Evolutionary conservation across 768 basidiomycete genomes (phyloP).

Genomic region (Rhizopogon roseolus): DNA sequence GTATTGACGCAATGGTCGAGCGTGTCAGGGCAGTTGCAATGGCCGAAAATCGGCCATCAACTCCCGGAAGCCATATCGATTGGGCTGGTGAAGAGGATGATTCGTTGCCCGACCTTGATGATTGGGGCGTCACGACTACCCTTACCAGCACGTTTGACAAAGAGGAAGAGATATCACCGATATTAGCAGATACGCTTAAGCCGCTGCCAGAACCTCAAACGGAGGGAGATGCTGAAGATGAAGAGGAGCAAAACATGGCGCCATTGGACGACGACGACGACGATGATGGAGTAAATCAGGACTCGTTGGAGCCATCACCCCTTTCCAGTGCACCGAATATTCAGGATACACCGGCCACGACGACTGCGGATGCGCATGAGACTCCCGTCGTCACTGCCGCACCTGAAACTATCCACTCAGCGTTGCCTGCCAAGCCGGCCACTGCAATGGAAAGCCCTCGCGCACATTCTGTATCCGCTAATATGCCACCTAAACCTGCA

Average conservation of each 20-base stretch:
- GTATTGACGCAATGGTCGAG: constrained; percentile 76
- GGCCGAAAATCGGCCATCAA: constrained; percentile 59
- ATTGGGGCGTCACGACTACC: constrained; percentile 69
- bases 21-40: constrained; percentile 71
- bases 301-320: constrained; percentile 4
- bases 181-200: constrained; percentile 57
- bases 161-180: constrained; percentile 56
- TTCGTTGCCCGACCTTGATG: constrained; percentile 76
- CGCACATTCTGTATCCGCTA: constrained; percentile 9
- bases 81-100: constrained; percentile 88
- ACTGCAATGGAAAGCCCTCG: constrained; percentile 15
- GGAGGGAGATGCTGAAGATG: constrained; percentile 13
- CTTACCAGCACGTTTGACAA: constrained; percentile 21
- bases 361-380: constrained; percentile 11
- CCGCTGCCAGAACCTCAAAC: constrained; percentile 48
- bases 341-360: not conserved
- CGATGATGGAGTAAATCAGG: not conserved
- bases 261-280: constrained; percentile 10
- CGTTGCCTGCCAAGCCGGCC: constrained; percentile 37
- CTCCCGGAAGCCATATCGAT: constrained; percentile 78
- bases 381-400: constrained; percentile 1
- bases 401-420: constrained; percentile 10
- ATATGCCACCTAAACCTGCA: constrained; percentile 9
- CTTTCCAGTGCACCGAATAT: constrained; percentile 4
- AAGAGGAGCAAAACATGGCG: constrained; percentile 16